Conservation (phyloP, 305 asterid species). For the Ajuga reptans region DNA sequence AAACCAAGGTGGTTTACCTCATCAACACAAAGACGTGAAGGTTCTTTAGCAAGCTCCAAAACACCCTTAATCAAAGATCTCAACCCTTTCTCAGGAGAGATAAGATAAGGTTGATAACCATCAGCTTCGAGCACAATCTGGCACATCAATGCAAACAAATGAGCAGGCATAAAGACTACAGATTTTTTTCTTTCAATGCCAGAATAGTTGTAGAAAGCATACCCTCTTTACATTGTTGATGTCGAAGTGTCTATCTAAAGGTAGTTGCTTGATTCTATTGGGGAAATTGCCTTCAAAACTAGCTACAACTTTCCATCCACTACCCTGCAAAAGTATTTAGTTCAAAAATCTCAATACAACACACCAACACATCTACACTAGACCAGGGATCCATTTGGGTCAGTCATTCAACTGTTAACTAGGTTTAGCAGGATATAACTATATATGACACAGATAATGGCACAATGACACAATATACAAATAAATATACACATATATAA, state of each 20-base stretch:
- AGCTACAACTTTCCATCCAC: conserved; percentile 91
- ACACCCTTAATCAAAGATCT: conserved; percentile 87
- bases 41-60: conserved; percentile 92
- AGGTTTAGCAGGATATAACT: too few relatives aligned
- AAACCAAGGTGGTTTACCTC: conserved; percentile 48
- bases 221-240: conserved; percentile 86
- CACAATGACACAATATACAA: background rate
- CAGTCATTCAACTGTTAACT: background rate
- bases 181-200: background rate
- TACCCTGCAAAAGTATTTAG: conserved; percentile 45
- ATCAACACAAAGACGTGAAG: conserved; percentile 97
- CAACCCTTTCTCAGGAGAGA: conserved; percentile 98
- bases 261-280: conserved; percentile 82
- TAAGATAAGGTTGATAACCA: conserved; percentile 98
- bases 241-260: conserved; percentile 85
- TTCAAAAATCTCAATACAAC: conserved; percentile 4
- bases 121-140: conserved; percentile 99
- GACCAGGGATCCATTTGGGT: background rate
- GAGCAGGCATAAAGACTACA: background rate
- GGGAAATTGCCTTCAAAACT: conserved; percentile 97
- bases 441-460: background rate
- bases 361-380: background rate
- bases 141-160: conserved; percentile 24
- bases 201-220: conserved; percentile 22
- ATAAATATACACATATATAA: background rate